Evolutionary conservation across 2,329 filamentous ascomycete species (phyloP).

Genomic region (Diaporthe capsici): DNA sequence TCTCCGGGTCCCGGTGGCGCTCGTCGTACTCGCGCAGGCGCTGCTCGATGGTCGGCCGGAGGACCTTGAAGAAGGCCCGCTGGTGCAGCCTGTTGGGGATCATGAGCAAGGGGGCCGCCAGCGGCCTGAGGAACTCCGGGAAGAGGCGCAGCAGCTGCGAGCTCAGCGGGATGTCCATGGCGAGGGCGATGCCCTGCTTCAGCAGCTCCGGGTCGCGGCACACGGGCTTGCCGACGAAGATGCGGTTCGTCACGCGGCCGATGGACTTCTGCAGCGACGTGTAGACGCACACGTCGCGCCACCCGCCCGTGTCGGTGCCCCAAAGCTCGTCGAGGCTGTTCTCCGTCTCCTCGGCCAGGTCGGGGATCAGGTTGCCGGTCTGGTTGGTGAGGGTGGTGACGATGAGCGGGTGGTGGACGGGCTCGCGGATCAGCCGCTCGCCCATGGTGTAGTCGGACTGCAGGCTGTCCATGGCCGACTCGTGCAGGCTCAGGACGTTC

Average conservation of each 20-base stretch:
- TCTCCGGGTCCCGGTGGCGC: slow-evolving; percentile 31
- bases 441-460: slow-evolving; percentile 52
- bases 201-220: slow-evolving; percentile 45
- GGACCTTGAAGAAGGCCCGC: slow-evolving; percentile 41
- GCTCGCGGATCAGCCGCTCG: slow-evolving; percentile 48
- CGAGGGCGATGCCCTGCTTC: slow-evolving; percentile 35
- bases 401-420: slow-evolving; percentile 51
- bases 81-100: slow-evolving; percentile 44
- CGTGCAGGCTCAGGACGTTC: slow-evolving; percentile 50
- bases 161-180: slow-evolving; percentile 41
- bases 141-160: slow-evolving; percentile 42
- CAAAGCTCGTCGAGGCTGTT: slow-evolving; percentile 48
- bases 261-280: slow-evolving; percentile 50
- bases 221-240: slow-evolving; percentile 50
- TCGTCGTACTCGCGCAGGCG: slow-evolving; percentile 43
- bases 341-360: slow-evolving; percentile 51
- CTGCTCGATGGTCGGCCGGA: slow-evolving; percentile 43
- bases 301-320: slow-evolving; percentile 48
- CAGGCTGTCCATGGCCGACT: slow-evolving; percentile 53
- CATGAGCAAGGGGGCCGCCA: slow-evolving; percentile 43
- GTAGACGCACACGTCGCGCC: slow-evolving; percentile 52
- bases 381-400: slow-evolving; percentile 51
- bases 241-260: slow-evolving; percentile 50
- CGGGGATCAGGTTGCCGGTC: slow-evolving; percentile 48
- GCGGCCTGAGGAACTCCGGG: slow-evolving; percentile 41